Base-by-base conservation (phyloP, 2,329 filamentous ascomycete species). In the Penicillium olsonii region DNA sequence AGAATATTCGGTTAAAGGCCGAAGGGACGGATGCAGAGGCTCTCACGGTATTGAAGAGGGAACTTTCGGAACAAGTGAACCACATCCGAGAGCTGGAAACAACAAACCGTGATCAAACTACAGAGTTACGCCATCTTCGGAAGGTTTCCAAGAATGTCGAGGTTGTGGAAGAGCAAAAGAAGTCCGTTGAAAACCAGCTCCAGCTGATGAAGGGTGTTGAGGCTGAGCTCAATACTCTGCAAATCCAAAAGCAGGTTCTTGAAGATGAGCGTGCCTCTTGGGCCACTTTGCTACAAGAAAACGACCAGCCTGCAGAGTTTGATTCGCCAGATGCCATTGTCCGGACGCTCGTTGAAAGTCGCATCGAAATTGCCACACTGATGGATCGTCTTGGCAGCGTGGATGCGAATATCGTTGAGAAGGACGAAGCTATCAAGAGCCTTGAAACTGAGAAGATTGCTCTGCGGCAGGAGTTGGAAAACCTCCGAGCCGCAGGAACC, bases 121-220 rank as follows among this genome's bases (percentile, higher is more conserved):
- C 80, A 0, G 92, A 99, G 67, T 74, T 99, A 29, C 90, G 88
- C 60, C 87, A 91, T 59, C 79, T 95, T 31, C 86, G 91, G 12
- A 88, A 91, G 58, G 75, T 87, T 3, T 86, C 91, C 68, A 92
- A 89, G 71, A 90, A 88, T n/a, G 86, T 96, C 1, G 90, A 96
- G 64, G 83, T 99, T 2, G 88, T 97, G 0, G 91, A 99, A 67
- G 94, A 99, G 68, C 91, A 99, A 75, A 97, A 97, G 76, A 81
- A 89, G 54, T 83, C 84, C 0, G 74, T 99, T 18, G 87, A 94
- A 68, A 84, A 85, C 26, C 90, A 85, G 64, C 69, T 99, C 1
- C 84, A 90, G 52, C 78, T 87, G 31, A 87, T 92, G 69, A 84
- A 89, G 49, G 78, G 83, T 11, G 64, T 96, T 9, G 84, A 94